Conservation (phyloP, 2,329 filamentous ascomycete genomes). For the Ophiognomonia clavigignenti-juglandacearum region DNA sequence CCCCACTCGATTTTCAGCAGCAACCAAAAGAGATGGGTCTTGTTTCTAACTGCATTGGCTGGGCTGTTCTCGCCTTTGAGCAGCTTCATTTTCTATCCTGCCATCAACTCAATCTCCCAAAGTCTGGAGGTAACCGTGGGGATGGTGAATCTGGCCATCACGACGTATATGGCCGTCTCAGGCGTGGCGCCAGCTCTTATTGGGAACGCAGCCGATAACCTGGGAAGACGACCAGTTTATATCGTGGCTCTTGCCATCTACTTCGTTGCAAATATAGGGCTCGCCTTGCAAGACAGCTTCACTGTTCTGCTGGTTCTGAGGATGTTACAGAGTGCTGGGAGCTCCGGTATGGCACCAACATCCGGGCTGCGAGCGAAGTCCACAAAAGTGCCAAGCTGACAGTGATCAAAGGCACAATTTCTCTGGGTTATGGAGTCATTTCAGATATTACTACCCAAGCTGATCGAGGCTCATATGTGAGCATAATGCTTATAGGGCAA, state of each 20-base stretch:
- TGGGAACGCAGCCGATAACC: constrained; percentile 33
- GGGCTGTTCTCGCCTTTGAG: constrained; percentile 20
- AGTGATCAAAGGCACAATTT: neutral
- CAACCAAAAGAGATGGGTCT: constrained; percentile 18
- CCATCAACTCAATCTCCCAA: constrained; percentile 17
- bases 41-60: constrained; percentile 19
- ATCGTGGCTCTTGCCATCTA: constrained; percentile 31
- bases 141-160: constrained; percentile 27
- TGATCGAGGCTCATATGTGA: constrained; percentile 48
- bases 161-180: constrained; percentile 31
- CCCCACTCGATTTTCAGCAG: constrained; percentile 9
- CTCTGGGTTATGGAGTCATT: constrained; percentile 37
- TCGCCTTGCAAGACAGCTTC: constrained; percentile 30
- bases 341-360: constrained; percentile 38
- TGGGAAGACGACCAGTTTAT: constrained; percentile 34
- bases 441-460: constrained; percentile 44
- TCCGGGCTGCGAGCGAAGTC: constrained; percentile 18
- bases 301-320: constrained; percentile 35
- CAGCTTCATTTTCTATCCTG: constrained; percentile 21
- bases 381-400: neutral
- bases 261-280: constrained; percentile 30
- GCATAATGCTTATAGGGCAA: constrained; percentile 29
- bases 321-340: constrained; percentile 38
- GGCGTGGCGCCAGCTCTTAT: constrained; percentile 35
- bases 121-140: constrained; percentile 16